Percentiles rank a stretch among this genome's conserved stretches.
Evolutionary conservation across 495 filamentous ascomycete species (phyloP).

Genomic region (Neurospora sp.): DNA sequence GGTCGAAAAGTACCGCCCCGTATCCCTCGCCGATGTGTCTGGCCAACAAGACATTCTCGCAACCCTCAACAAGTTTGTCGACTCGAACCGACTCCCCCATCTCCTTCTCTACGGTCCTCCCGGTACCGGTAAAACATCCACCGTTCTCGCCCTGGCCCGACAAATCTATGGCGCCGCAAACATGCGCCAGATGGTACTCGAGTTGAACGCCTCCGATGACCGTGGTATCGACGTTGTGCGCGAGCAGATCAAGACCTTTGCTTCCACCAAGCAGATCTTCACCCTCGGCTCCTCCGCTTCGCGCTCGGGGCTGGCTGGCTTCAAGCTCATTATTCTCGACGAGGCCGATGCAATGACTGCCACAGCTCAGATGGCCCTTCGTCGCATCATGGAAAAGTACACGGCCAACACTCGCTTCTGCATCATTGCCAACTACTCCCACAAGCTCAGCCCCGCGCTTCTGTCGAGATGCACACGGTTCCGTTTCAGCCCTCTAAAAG

Average conservation of each 20-base stretch:
- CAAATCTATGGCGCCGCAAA: slow-evolving; percentile 88
- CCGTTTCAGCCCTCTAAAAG: slow-evolving; percentile 87
- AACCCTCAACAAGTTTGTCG: slow-evolving; percentile 95
- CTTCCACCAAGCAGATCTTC: slow-evolving; percentile 59
- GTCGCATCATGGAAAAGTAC: slow-evolving; percentile 98
- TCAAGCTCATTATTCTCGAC: slow-evolving; percentile 95
- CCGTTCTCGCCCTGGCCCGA: slow-evolving; percentile 80
- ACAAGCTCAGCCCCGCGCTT: slow-evolving; percentile 92
- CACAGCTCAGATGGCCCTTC: slow-evolving; percentile 91
- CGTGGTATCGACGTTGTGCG: slow-evolving; percentile 96
- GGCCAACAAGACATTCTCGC: slow-evolving; percentile 97
- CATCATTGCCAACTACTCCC: slow-evolving; percentile 98
- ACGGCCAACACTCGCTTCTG: slow-evolving; percentile 97
- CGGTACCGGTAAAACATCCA: slow-evolving; percentile 96
- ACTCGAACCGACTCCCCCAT: slow-evolving; percentile 86
- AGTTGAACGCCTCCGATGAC: slow-evolving; percentile 94
- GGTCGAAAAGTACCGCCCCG: slow-evolving; percentile 98
- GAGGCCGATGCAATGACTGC: slow-evolving; percentile 98
- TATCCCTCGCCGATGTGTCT: slow-evolving; percentile 80
- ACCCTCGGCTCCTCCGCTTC: slow-evolving; percentile 25
- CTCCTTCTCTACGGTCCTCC: slow-evolving; percentile 96
- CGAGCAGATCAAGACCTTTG: slow-evolving; percentile 99
- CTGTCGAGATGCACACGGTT: slow-evolving; percentile 92
- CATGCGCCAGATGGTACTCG: slow-evolving; percentile 95
- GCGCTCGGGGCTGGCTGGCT: slow-evolving; percentile 51